Percentiles rank a stretch among this genome's conserved stretches.
These are phyloP conservation scores for Podaxis sp. DNA, from an alignment of 768 basidiomycete genomes.

Conservation along the genomic window DNA sequence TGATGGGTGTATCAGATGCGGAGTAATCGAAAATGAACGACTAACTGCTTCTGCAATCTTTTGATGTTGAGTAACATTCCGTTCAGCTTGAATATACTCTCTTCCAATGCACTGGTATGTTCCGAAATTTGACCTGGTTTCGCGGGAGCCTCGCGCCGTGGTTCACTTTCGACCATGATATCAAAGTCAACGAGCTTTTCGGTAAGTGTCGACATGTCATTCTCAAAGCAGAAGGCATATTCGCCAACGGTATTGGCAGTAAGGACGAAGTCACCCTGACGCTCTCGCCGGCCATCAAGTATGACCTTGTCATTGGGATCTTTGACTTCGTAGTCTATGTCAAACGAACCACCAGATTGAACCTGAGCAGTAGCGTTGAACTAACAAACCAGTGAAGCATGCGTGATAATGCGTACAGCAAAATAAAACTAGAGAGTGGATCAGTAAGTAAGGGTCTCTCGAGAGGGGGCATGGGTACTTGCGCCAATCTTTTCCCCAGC, in stretches of 20 bases:
- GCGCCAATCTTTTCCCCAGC: constrained; percentile 88
- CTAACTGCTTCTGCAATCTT: constrained; percentile 90
- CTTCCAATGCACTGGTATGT: constrained; percentile 90
- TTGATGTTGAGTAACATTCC: constrained; percentile 87
- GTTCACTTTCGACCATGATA: constrained; percentile 99
- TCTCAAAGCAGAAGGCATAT: constrained; percentile 96
- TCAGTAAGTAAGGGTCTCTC: constrained; percentile 11
- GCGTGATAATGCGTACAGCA: constrained; percentile 56
- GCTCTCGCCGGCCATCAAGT: constrained; percentile 83
- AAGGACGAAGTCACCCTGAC: constrained; percentile 95
- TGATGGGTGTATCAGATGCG: neutral
- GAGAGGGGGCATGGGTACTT: constrained; percentile 24
- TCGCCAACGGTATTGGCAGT: constrained; percentile 90
- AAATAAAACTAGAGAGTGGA: constrained; percentile 80
- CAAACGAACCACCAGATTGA: constrained; percentile 96
- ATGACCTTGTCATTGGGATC: constrained; percentile 87
- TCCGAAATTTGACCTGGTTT: constrained; percentile 87
- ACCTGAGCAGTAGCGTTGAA: constrained; percentile 46
- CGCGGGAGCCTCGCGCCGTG: constrained; percentile 82
- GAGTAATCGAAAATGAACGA: constrained; percentile 12
- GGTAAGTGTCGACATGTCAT: constrained; percentile 92
- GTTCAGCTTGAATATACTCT: constrained; percentile 90
- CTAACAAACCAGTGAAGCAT: neutral
- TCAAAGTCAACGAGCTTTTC: constrained; percentile 94
- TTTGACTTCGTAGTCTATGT: constrained; percentile 90